Evolutionary conservation across 2,329 filamentous ascomycete species (phyloP), one percentile per base, ranked within the genome.

Genomic region (Fusarium sp.): DNA sequence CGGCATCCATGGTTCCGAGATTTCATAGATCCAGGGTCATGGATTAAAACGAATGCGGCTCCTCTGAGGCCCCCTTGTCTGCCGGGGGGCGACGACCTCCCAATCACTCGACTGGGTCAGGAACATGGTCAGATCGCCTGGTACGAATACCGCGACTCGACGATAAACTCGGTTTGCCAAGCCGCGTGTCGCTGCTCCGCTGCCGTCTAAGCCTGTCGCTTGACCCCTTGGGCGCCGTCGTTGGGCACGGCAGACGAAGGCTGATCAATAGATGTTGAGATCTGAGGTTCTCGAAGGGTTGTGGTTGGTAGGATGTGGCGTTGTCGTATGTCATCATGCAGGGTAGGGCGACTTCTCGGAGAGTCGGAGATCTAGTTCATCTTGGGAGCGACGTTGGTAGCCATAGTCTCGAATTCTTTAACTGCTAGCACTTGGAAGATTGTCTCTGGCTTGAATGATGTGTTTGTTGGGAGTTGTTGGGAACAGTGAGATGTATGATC

Each of bases 321-420:
- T 27, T 18, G 22, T 31, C 50, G 27, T 31, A 54, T 16, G 31
- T 58, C 45, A 72, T 59, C n/a, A 47, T 62, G 35, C 64, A 72
- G 14, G 67, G 40, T 34, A 72, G 64, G 38, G 67, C 52, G 24
- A 62, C 70, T 67, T 70, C 70, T 27, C 70, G 67, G 18, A 70
- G 64, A 35, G 67, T 65, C 64, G 67, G 70, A 6, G 63, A 62
- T 38, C 67, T 42, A 11, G 38, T 35, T n/a, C 50, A 31, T 54
- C n/a, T 13, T 54, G 50, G 47, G 27, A 31, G 13, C 31, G 27
- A 31, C 10, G 6, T 31, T 29, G 8, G 22, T 57, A 18, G 20
- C 3, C 52, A 35, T 35, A 7, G 52, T 57, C 16, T 37, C 52
- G 14, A 35, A 24, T 20, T 14, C 29, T 34, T 22, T 10, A 8